A percentile compares a stretch with the other conserved stretches of the same genome.
phyloP scores from a whole-genome alignment of 1,139 yeast species.

The Zygoascus meyerae region DNA sequence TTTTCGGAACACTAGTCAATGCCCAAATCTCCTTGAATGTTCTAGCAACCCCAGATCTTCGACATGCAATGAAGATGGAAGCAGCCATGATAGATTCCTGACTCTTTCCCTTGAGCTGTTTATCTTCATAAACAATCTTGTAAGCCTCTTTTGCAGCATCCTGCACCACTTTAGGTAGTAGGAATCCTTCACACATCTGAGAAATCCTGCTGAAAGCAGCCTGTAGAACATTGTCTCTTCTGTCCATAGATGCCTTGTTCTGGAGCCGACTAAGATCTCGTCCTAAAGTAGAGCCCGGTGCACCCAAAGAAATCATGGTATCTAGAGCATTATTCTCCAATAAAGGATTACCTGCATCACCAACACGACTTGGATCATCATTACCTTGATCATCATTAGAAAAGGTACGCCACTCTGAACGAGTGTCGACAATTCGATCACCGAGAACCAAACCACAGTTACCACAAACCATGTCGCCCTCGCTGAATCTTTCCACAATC shows the following conservation, averaged over 20 bases:
- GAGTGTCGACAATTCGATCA: conserved; percentile 86
- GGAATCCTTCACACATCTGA: conserved; percentile 96
- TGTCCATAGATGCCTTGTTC: conserved; percentile 76
- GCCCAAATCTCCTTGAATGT: conserved; percentile 96
- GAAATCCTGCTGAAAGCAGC: conserved; percentile 88
- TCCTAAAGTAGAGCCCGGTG: conserved; percentile 60
- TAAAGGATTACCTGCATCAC: conserved; percentile 95
- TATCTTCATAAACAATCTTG: conserved; percentile 85
- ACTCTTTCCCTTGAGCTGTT: conserved; percentile 80
- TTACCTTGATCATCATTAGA: conserved; percentile 93
- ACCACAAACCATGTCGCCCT: conserved; percentile 97
- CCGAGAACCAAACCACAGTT: conserved; percentile 91
- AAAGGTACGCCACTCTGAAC: conserved; percentile 98
- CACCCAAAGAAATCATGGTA: conserved; percentile 84
- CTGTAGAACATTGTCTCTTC: conserved; percentile 78
- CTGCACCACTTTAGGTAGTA: conserved; percentile 88
- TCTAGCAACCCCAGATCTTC: conserved; percentile 91
- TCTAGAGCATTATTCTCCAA: conserved; percentile 89
- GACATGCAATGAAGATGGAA: conserved; percentile 87
- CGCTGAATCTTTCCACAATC: conserved; percentile 88
- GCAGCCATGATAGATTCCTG: conserved; percentile 97
- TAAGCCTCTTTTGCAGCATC: conserved; percentile 97
- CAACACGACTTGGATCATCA: conserved; percentile 98
- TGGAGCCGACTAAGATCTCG: conserved; percentile 89
- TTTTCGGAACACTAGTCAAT: conserved; percentile 85